Evolutionary conservation across 2,329 filamentous ascomycete species (phyloP).

Genomic region (Fusarium pseudocircinatum): DNA sequence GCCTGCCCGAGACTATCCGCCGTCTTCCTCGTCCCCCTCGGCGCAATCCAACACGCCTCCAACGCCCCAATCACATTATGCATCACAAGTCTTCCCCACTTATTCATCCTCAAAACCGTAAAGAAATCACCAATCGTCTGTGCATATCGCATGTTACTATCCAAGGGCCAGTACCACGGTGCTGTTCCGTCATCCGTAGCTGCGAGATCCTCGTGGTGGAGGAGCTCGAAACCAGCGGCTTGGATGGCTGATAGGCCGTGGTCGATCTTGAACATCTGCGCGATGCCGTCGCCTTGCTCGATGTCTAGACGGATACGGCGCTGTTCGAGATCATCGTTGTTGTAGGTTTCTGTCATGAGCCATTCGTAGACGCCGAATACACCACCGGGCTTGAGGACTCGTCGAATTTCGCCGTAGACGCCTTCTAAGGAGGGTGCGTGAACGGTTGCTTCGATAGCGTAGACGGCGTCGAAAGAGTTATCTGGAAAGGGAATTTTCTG

Average conservation of each 20-base stretch:
- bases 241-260: slow-evolving; percentile 86
- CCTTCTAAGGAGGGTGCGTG: slow-evolving; percentile 91
- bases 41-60: slow-evolving; percentile 76
- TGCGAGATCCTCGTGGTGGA: slow-evolving; percentile 68
- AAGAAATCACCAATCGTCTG: slow-evolving; percentile 76
- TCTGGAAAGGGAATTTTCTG: slow-evolving; percentile 94
- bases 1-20: slow-evolving; percentile 81
- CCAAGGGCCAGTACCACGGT: slow-evolving; percentile 91
- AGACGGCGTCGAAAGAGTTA: slow-evolving; percentile 92
- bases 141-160: slow-evolving; percentile 80
- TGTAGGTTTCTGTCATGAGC: slow-evolving; percentile 96
- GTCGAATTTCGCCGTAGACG: slow-evolving; percentile 93
- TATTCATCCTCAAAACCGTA: slow-evolving; percentile 86
- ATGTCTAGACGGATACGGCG: slow-evolving; percentile 92
- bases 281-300: slow-evolving; percentile 95
- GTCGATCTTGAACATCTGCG: slow-evolving; percentile 91
- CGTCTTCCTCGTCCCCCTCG: slow-evolving; percentile 84
- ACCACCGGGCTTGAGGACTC: slow-evolving; percentile 96
- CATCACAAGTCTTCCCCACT: slow-evolving; percentile 74
- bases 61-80: slow-evolving; percentile 78
- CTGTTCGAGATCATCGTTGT: slow-evolving; percentile 87
- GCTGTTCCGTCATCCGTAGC: slow-evolving; percentile 53
- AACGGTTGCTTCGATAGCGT: slow-evolving; percentile 96
- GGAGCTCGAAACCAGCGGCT: slow-evolving; percentile 82
- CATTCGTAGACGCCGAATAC: slow-evolving; percentile 98